Evolutionary conservation across 352 stramenopile species (phyloP), one percentile per base, ranked within the genome.

Genomic region (Globisporangium camurandrum): DNA sequence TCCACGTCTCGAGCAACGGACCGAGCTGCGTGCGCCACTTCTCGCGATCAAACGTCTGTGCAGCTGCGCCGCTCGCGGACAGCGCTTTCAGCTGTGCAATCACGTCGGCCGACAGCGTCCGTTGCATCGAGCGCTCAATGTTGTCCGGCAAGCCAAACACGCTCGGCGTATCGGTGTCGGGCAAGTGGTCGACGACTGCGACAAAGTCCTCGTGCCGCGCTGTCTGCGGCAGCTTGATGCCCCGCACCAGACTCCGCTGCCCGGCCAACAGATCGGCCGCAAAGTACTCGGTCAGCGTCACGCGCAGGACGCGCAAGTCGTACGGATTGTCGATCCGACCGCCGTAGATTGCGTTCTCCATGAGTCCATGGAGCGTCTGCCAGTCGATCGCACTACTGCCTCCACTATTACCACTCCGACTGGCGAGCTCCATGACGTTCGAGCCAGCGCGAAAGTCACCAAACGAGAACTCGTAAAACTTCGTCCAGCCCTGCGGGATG

Each of bases 341-440:
- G 26, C 94, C 94, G 57, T 98, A 98, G 36, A 98, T 96, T 9
- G 88, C 87, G 46, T 97, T 97, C 66, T 97, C 91, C 86, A 98
- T 97, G 23, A 98, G 60, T 0, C 93, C 92, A 33, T 97, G 87
- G 17, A 98, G 69, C n/a, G 84, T 84, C 23, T 67, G 59, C 88
- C 88, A 98, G 67, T 98, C 87, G 23, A 95, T 94, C 5, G 24
- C 56, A 12, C 16, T 10, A 22, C 36, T 41, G n/a, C 16, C n/a
- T 9, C 46, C 59, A 20, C 54, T 52, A 20, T 51, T 52, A 14
- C 54, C 51, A 16, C 59, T 54, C 1, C 62, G 71, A n/a, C 80
- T 69, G 27, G 70, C 64, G 4, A 84, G 61, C 46, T 95, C 80
- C 64, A 98, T 93, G 11, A 97, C 81, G 49, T 96, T 95, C 0